Evolutionary conservation across 331 rosid species (phyloP), one percentile per base, ranked within the genome.

Genomic region (Phaseolus coccineus): DNA sequence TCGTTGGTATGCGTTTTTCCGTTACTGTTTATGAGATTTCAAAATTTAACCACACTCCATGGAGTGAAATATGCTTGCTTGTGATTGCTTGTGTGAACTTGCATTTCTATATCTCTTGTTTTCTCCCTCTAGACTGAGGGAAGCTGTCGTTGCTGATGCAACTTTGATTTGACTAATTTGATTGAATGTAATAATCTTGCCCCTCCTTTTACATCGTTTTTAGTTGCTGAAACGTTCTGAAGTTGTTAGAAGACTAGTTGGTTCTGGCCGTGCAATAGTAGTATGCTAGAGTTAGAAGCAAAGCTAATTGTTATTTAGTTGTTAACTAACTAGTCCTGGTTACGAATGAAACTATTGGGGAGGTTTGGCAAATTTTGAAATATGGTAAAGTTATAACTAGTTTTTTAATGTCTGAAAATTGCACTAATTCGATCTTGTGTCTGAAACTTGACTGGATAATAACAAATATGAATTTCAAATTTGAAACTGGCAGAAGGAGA

Each of bases 1-100:
- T 96, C 91, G 19, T 66, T 87, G 92, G 99, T 93, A 83, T 5
- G 83, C 46, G 14, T 46, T 37, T 59, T 81, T 50, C 55, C 10
- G 15, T 63, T 37, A 58, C 64, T 58, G n/a, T 11, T 11, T 15
- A 68, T 64, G 25, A 16, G 22, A 46, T 67, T 82, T 81, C 28
- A 2, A 4, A 3, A 33, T 5, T 46, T 53, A 14, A 47, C 77
- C n/a, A 42, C 58, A 4, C 25, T 59, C 12, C 5, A 9, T 80
- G 39, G 10, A 65, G 53, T 67, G 13, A n/a, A 48, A 13, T 74
- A 6, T 39, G 33, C 0, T n/a, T 3, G 57, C 22, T 56, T 30
- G 13, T 50, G 42, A 39, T 80, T 65, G 8, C 51, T 44, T 35
- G 2, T 65, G 8, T 28, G 25, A 64, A 35, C 8, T 27, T 47